phyloP scores from a whole-genome alignment of 148 eudicot species.

The Vaccinium myrtillus region DNA sequence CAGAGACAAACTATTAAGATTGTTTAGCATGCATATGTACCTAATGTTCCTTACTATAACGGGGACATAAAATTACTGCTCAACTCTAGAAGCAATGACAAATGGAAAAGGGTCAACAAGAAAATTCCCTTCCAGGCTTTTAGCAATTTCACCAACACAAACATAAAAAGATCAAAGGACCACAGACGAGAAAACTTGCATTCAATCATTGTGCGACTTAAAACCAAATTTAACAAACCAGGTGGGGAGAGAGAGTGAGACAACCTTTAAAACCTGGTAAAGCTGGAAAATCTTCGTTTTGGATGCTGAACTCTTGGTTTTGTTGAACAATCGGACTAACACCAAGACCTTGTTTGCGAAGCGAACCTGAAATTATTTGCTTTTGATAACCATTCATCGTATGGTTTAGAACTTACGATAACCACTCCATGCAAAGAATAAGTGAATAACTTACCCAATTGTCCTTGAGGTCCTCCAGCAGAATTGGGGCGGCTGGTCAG shows the following conservation, averaged over 20 bases:
- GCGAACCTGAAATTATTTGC: slow-evolving; percentile 57
- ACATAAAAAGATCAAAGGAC: neutral
- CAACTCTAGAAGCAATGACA: neutral
- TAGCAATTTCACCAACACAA: neutral
- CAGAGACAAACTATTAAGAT: neutral
- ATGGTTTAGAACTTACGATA: slow-evolving; percentile 11
- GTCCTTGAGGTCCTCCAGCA: slow-evolving; percentile 97
- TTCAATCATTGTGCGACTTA: neutral
- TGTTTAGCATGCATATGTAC: neutral
- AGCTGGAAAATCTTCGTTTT: slow-evolving; percentile 98
- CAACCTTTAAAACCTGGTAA: slow-evolving; percentile 95
- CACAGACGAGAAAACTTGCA: neutral
- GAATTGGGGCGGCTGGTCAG: slow-evolving; percentile 89
- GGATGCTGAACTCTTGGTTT: slow-evolving; percentile 97
- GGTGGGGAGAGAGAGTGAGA: neutral
- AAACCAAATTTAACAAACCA: neutral
- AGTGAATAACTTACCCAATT: slow-evolving; percentile 52
- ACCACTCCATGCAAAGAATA: slow-evolving; percentile 6
- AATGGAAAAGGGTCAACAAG: neutral
- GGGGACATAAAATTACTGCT: neutral
- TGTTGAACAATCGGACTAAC: slow-evolving; percentile 92
- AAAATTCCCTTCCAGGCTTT: slow-evolving; percentile 1
- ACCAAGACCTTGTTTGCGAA: slow-evolving; percentile 91
- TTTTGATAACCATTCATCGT: slow-evolving; percentile 18
- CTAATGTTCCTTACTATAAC: neutral